A percentile compares a stretch with the other conserved stretches of the same genome.
Evolutionary conservation across 306 rosid species (phyloP).

Genomic region (Sechiopsis laciniata): DNA sequence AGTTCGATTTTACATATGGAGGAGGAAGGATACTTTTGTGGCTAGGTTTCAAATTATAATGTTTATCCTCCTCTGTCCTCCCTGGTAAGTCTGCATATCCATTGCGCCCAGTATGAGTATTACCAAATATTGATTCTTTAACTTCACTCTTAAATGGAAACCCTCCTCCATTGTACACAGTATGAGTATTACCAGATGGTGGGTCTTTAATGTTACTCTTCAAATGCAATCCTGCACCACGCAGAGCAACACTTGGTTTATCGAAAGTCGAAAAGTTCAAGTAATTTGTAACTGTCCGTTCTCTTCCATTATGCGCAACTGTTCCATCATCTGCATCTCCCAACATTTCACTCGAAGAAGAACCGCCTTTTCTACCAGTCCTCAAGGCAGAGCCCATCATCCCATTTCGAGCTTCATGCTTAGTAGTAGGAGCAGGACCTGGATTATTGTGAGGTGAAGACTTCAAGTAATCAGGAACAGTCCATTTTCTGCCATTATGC

Average conservation of each 20-base stretch:
- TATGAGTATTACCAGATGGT: conserved; percentile 34
- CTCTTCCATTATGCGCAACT: conserved; percentile 36
- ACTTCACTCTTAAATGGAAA: conserved; percentile 31
- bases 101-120: conserved; percentile 22
- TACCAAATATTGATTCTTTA: conserved; percentile 38
- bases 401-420: conserved; percentile 35
- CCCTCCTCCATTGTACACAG: too few relatives aligned
- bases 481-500: conserved; percentile 38
- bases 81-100: too few relatives aligned
- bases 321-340: conserved; percentile 40
- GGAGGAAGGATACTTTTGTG: conserved; percentile 45
- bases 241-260: conserved; percentile 34
- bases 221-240: conserved; percentile 30
- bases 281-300: conserved; percentile 30
- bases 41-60: conserved; percentile 44
- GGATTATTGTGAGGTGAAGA: conserved; percentile 35
- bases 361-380: conserved; percentile 37
- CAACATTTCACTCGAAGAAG: conserved; percentile 37
- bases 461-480: conserved; percentile 30
- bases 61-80: conserved; percentile 37
- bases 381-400: conserved; percentile 39
- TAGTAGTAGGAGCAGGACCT: conserved; percentile 29
- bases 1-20: conserved; percentile 65
- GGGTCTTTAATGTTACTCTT: conserved; percentile 37
- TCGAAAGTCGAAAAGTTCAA: conserved; percentile 31